Evolutionary conservation across 345 rosid genomes (phyloP).

Genomic region (Lumnitzera racemosa): DNA sequence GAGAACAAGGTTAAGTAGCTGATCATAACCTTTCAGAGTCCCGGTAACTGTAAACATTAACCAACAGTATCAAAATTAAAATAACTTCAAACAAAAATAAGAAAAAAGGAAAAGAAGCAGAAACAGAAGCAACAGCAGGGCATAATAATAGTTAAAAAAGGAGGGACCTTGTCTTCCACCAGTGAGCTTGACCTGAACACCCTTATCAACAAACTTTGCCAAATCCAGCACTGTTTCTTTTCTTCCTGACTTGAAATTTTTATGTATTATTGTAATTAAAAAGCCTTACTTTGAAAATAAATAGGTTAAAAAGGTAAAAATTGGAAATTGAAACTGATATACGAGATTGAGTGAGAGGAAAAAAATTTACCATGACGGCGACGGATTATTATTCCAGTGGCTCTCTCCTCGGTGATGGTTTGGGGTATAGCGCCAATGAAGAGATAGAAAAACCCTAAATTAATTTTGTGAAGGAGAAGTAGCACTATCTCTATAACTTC

Average conservation of each 20-base stretch:
- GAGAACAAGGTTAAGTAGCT: slow-evolving; percentile 84
- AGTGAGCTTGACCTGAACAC: slow-evolving; percentile 94
- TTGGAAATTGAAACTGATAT: too few species aligned
- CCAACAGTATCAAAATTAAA: not conserved
- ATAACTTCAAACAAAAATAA: not conserved
- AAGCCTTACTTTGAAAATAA: too few species aligned
- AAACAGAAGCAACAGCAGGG: not conserved
- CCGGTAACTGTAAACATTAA: slow-evolving; percentile 58
- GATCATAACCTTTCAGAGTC: slow-evolving; percentile 92
- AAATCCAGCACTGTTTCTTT: slow-evolving; percentile 94
- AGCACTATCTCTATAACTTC: too few species aligned
- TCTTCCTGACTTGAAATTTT: slow-evolving; percentile 59
- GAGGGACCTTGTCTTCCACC: slow-evolving; percentile 91
- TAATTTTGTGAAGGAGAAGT: too few species aligned
- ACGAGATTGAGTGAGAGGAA: too few species aligned
- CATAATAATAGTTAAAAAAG: not conserved
- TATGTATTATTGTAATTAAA: too few species aligned
- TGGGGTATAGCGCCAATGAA: too few species aligned
- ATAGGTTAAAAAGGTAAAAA: too few species aligned
- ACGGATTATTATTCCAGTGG: too few species aligned
- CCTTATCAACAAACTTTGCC: slow-evolving; percentile 97
- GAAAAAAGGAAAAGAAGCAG: slow-evolving; percentile 4
- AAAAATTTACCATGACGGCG: too few species aligned
- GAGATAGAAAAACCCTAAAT: too few species aligned
- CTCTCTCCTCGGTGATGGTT: too few species aligned